Percentiles rank a stretch among this genome's conserved stretches.
phyloP scores from a whole-genome alignment of 2,329 filamentous ascomycete genomes.

The Cladophialophora exuberans region DNA sequence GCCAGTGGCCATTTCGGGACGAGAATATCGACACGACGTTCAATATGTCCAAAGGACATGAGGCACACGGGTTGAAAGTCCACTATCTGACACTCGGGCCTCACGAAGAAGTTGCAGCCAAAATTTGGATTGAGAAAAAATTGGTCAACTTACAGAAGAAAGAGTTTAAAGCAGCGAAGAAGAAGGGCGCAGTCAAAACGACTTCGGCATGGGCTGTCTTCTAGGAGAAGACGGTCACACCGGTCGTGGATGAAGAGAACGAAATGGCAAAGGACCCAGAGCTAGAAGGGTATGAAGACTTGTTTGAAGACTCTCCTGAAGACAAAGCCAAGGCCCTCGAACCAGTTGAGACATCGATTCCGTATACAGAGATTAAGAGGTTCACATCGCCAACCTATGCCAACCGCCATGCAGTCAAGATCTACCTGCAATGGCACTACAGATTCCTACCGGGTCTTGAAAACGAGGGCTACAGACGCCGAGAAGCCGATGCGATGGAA shows the following conservation, averaged over 20 bases:
- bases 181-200: constrained; percentile 6
- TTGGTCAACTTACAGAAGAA: constrained; percentile 17
- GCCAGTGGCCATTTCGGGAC: too few species aligned
- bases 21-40: too few species aligned
- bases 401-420: constrained; percentile 29
- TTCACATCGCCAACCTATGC: constrained; percentile 27
- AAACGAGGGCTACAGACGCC: constrained; percentile 26
- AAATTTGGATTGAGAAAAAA: constrained; percentile 28
- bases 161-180: constrained; percentile 21
- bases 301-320: not conserved
- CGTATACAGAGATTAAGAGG: constrained; percentile 14
- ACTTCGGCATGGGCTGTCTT: constrained; percentile 22
- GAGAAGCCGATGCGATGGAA: constrained; percentile 28
- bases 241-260: not conserved
- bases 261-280: constrained; percentile 8
- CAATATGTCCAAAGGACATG: too few species aligned
- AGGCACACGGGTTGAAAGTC: constrained; percentile 25
- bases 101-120: constrained; percentile 14
- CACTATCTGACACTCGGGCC: constrained; percentile 25
- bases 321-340: not conserved
- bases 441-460: constrained; percentile 23
- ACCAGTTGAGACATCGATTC: constrained; percentile 7
- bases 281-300: constrained; percentile 13
- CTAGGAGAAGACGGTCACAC: constrained; percentile 27
- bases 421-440: constrained; percentile 29